Base-by-base conservation (phyloP, 345 rosid genomes). In the Melaleuca alternifolia region DNA sequence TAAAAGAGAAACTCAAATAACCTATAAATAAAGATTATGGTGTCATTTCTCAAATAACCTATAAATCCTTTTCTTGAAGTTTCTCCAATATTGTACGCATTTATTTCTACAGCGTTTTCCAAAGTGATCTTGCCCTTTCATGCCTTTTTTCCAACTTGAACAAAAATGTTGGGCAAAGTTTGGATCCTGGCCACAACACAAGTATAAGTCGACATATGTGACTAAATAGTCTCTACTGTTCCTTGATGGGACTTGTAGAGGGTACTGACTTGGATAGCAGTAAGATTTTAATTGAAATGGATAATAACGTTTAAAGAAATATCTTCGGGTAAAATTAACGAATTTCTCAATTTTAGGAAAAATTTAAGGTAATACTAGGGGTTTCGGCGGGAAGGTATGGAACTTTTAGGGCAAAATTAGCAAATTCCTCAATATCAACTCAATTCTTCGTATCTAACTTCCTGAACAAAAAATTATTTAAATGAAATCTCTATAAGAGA, bases 11-110 rank as follows among this genome's bases (percentile, higher is more conserved):
- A 6, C 7, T 33, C 0, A 0, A 41, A 41, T 41, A 41, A 41
- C 41, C 41, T 41, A 41, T n/a, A n/a, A n/a, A n/a, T n/a, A n/a
- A n/a, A n/a, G n/a, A n/a, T n/a, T n/a, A 33, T 71, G 24, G 10
- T 16, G 11, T 11, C 24, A 18, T 71, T 18, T 71, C 6, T 33
- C 0, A 0, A n/a, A n/a, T n/a, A n/a, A n/a, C n/a, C n/a, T n/a
- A n/a, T n/a, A n/a, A n/a, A n/a, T n/a, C n/a, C n/a, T n/a, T n/a
- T n/a, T n/a, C n/a, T n/a, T n/a, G n/a, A n/a, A n/a, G n/a, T n/a
- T 41, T 41, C 41, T 41, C 41, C 41, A 41, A 41, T 41, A 2
- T 41, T 41, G 4, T 4, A 41, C 4, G 62, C 10, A 57, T 24
- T 57, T 57, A 57, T 57, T 24, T 28, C 18, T n/a, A n/a, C 11